Conservation (phyloP, 2,329 filamentous ascomycete species). For the Colletotrichum graminicola region DNA sequence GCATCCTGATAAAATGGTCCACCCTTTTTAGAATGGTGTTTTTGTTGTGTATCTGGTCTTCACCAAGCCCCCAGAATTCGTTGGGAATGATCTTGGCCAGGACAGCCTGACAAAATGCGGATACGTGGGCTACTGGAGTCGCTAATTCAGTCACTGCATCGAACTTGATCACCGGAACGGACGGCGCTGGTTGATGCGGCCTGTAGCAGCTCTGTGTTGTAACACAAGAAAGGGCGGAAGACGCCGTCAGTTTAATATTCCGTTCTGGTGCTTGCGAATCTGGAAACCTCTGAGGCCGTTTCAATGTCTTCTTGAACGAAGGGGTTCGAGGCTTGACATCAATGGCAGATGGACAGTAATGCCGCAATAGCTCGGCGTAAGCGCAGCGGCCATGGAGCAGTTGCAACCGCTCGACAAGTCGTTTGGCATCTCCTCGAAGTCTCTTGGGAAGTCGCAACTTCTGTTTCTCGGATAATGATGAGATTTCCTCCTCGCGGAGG, state of each 20-base stretch:
- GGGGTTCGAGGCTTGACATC: slow-evolving; percentile 43
- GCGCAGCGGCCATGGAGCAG: slow-evolving; percentile 79
- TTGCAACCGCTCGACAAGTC: slow-evolving; percentile 77
- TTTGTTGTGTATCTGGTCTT: slow-evolving; percentile 70
- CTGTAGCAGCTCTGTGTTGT: slow-evolving; percentile 3
- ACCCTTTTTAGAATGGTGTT: slow-evolving; percentile 72
- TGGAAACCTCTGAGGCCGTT: background rate
- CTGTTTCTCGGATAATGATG: slow-evolving; percentile 50
- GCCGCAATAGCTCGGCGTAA: slow-evolving; percentile 80
- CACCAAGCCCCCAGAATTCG: slow-evolving; percentile 77
- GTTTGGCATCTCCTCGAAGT: slow-evolving; percentile 71
- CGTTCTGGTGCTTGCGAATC: background rate
- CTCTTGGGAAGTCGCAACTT: slow-evolving; percentile 67
- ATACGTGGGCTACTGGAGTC: slow-evolving; percentile 76
- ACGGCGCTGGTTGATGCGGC: background rate
- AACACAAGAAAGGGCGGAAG: background rate
- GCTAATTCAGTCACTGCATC: slow-evolving; percentile 74
- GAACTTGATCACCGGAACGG: slow-evolving; percentile 54
- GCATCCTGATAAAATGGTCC: slow-evolving; percentile 81
- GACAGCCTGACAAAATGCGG: slow-evolving; percentile 86
- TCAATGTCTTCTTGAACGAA: slow-evolving; percentile 15
- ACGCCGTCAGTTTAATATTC: background rate
- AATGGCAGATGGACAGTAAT: slow-evolving; percentile 78
- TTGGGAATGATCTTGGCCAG: slow-evolving; percentile 79
- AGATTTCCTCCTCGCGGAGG: slow-evolving; percentile 85